Evolutionary conservation across 2,329 filamentous ascomycete genomes (phyloP).

Genomic region (Alternaria tenuissima): DNA sequence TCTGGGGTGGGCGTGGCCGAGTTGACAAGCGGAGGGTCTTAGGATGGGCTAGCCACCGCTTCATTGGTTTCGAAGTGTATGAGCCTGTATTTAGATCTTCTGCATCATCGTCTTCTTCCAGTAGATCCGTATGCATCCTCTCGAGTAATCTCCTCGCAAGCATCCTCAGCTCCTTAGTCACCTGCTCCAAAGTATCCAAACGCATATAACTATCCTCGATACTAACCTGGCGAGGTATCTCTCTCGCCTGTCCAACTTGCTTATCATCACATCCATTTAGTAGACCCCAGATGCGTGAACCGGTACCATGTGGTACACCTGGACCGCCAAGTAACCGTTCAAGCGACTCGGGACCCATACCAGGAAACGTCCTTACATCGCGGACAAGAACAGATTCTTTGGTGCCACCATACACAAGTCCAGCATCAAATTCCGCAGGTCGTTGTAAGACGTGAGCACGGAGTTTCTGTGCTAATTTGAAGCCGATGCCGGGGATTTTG

Average conservation of each 20-base stretch:
- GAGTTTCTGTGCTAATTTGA: constrained; percentile 75
- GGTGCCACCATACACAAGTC: constrained; percentile 59
- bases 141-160: constrained; percentile 75
- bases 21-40: constrained; percentile 83
- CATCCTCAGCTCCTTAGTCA: constrained; percentile 72
- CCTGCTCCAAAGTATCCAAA: constrained; percentile 69
- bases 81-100: not conserved
- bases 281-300: constrained; percentile 76
- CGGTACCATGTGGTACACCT: constrained; percentile 75
- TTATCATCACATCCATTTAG: constrained; percentile 81
- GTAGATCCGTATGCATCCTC: constrained; percentile 80
- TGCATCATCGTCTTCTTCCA: constrained; percentile 60
- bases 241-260: constrained; percentile 74
- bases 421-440: constrained; percentile 53
- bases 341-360: constrained; percentile 70
- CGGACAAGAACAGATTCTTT: constrained; percentile 69
- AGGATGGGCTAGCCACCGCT: constrained; percentile 79
- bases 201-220: constrained; percentile 91
- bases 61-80: constrained; percentile 10
- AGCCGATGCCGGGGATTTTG: constrained; percentile 85
- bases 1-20: constrained; percentile 65
- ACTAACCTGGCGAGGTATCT: constrained; percentile 85
- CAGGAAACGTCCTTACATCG: constrained; percentile 69
- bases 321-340: constrained; percentile 74
- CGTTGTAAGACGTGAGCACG: constrained; percentile 66